A percentile compares a stretch with the other conserved stretches of the same genome.
Evolutionary conservation across 163 green algal species (phyloP).

Genomic region (Volvox carteri): DNA sequence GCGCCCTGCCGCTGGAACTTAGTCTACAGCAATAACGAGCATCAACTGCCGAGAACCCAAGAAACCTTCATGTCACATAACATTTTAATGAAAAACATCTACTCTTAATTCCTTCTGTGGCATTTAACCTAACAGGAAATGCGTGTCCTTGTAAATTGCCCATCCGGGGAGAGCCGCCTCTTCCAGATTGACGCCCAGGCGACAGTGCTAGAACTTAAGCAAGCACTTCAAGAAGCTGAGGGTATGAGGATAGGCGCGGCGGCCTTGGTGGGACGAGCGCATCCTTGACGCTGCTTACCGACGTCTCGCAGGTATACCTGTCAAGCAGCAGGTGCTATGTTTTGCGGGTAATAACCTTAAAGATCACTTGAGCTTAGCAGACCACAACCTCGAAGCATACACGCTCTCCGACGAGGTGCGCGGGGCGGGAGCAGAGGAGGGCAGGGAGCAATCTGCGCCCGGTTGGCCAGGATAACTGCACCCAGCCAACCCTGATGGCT

Average conservation of each 20-base stretch:
- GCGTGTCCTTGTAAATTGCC: conserved; percentile 65
- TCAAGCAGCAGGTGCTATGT: conserved; percentile 68
- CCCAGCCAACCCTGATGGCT: too few relatives aligned
- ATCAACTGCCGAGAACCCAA: neutral
- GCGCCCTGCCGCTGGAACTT: conserved; percentile 8
- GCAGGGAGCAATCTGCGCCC: too few relatives aligned
- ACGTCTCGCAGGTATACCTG: conserved; percentile 54
- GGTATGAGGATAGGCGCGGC: conserved; percentile 17
- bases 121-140: too few relatives aligned
- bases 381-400: conserved; percentile 65
- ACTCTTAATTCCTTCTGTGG: too few relatives aligned
- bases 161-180: conserved; percentile 63
- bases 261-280: neutral
- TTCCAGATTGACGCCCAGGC: conserved; percentile 61
- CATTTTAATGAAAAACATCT: neutral
- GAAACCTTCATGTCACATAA: neutral
- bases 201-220: conserved; percentile 64
- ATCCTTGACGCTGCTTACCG: neutral
- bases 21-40: conserved; percentile 8
- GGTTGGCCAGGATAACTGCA: too few relatives aligned
- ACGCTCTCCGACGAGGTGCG: conserved; percentile 68
- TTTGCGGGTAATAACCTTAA: conserved; percentile 65
- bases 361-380: conserved; percentile 60
- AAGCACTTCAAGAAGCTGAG: conserved; percentile 61
- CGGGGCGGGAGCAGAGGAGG: too few relatives aligned